Percentiles rank a stretch among this genome's conserved stretches.
These are phyloP conservation scores for Guyanaporus albipodus DNA, from an alignment of 768 basidiomycete species.

Conservation along the genomic window DNA sequence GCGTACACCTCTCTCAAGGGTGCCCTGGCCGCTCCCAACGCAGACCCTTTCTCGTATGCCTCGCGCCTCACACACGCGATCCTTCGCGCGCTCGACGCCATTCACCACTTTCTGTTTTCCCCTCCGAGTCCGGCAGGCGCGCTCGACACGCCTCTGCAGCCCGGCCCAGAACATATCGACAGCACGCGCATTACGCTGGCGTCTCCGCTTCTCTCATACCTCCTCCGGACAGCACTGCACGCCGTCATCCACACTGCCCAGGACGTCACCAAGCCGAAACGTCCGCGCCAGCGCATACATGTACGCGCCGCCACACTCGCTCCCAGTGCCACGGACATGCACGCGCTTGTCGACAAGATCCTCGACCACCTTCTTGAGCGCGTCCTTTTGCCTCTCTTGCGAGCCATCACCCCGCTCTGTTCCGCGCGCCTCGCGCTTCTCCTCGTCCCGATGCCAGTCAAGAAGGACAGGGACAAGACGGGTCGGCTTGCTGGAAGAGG, in stretches of 20 bases:
- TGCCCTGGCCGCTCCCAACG: slow-evolving; percentile 7
- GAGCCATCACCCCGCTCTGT: slow-evolving; percentile 20
- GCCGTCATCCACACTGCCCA: slow-evolving; percentile 8
- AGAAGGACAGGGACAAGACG: slow-evolving; percentile 4
- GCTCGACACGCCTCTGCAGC: not conserved
- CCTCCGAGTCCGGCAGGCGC: not conserved
- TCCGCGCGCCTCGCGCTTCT: slow-evolving; percentile 12
- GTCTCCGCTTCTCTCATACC: slow-evolving; percentile 23
- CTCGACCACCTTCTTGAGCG: slow-evolving; percentile 18
- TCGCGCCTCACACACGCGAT: slow-evolving; percentile 19
- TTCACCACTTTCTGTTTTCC: slow-evolving; percentile 21
- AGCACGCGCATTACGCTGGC: slow-evolving; percentile 17
- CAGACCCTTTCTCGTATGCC: slow-evolving; percentile 3
- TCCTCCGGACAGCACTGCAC: slow-evolving; percentile 22
- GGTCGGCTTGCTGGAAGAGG: no score
- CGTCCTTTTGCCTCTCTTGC: slow-evolving; percentile 20
- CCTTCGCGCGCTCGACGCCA: slow-evolving; percentile 15
- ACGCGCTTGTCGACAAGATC: slow-evolving; percentile 9
- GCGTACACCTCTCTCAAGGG: slow-evolving; percentile 22
- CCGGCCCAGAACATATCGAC: slow-evolving; percentile 12
- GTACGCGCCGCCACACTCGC: not conserved
- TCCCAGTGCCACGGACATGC: not conserved
- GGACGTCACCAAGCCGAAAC: slow-evolving; percentile 12
- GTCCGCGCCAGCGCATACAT: slow-evolving; percentile 1
- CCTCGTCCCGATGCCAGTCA: slow-evolving; percentile 3